Evolutionary conservation across 257 asterid species (phyloP).

Genomic region (Solanum raphanifolium): DNA sequence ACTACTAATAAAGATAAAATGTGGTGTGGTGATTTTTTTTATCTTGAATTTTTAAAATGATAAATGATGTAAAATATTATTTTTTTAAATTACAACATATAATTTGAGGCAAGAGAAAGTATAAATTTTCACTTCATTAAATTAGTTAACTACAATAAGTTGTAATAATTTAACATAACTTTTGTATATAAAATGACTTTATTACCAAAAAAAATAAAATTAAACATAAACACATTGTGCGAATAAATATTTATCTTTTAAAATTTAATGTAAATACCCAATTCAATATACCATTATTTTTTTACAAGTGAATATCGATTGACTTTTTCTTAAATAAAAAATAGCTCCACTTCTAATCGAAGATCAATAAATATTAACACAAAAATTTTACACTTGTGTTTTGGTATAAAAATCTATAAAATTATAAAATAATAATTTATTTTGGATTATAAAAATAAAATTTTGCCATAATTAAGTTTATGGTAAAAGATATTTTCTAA

Average conservation of each 20-base stretch:
- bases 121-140: neutral
- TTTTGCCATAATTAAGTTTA: neutral
- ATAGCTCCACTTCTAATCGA: neutral
- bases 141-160: neutral
- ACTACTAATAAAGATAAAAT: neutral
- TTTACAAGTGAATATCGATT: no score
- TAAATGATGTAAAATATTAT: neutral
- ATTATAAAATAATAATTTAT: neutral
- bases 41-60: no score
- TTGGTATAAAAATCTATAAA: neutral
- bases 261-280: neutral
- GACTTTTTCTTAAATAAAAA: no score
- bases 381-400: neutral
- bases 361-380: neutral
- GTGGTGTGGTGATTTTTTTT: neutral
- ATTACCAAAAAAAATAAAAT: no score
- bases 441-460: neutral
- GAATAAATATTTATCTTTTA: neutral
- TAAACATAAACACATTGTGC: neutral
- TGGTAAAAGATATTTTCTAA: neutral
- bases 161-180: neutral
- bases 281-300: neutral
- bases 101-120: neutral
- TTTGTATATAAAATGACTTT: no score
- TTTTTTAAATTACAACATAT: neutral